phyloP scores from a whole-genome alignment of 495 filamentous ascomycete species.

The Hypoxylon lenormandii region DNA sequence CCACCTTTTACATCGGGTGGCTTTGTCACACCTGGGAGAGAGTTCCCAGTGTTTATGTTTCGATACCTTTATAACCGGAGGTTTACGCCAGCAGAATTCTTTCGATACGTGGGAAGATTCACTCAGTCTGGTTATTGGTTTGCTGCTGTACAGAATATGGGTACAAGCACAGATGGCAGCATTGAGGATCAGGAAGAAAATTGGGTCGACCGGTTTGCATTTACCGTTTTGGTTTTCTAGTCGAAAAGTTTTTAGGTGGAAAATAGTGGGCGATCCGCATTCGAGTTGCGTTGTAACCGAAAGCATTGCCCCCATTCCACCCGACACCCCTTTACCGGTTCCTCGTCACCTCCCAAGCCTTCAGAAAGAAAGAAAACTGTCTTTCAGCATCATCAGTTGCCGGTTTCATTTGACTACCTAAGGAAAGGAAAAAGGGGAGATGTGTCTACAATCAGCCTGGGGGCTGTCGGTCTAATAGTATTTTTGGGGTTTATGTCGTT shows the following conservation, averaged over 20 bases:
- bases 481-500: slow-evolving; percentile 31
- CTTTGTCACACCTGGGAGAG: slow-evolving; percentile 1
- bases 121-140: slow-evolving; percentile 21
- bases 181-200: slow-evolving; percentile 36
- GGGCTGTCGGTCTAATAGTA: slow-evolving; percentile 28
- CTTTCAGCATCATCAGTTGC: background rate
- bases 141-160: slow-evolving; percentile 32
- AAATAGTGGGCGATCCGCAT: background rate
- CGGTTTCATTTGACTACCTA: slow-evolving; percentile 12
- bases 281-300: background rate
- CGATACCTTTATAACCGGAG: background rate
- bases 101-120: slow-evolving; percentile 20
- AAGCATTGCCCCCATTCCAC: background rate
- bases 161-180: slow-evolving; percentile 20
- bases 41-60: background rate
- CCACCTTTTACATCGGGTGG: slow-evolving; percentile 3
- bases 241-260: background rate
- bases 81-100: slow-evolving; percentile 10
- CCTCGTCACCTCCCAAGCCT: background rate
- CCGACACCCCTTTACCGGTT: background rate
- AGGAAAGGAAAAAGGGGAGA: slow-evolving; percentile 20
- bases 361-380: background rate
- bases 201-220: slow-evolving; percentile 29
- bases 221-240: slow-evolving; percentile 10
- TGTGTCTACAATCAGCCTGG: slow-evolving; percentile 26